A percentile compares a stretch with the other conserved stretches of the same genome.
Conservation (phyloP, 2,329 filamentous ascomycete genomes). For the Colletotrichum chlorophyti region DNA sequence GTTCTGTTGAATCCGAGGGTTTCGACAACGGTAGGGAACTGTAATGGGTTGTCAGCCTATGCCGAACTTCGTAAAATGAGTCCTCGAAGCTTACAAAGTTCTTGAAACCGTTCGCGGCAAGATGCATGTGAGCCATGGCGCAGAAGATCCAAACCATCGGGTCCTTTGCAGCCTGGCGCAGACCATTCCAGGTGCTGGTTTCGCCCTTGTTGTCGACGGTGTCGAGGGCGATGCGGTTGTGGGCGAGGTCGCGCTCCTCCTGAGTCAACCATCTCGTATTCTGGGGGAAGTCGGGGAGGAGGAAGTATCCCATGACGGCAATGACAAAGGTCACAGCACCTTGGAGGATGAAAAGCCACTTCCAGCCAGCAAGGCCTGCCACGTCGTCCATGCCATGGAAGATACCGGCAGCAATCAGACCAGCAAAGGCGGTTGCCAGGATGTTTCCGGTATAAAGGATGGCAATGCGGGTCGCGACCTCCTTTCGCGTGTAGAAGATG, state of each 20-base stretch:
- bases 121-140: constrained; percentile 57
- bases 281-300: constrained; percentile 32
- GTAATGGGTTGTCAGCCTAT: not conserved
- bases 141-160: constrained; percentile 53
- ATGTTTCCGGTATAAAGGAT: constrained; percentile 66
- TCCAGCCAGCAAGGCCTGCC: constrained; percentile 45
- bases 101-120: constrained; percentile 54
- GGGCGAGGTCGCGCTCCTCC: constrained; percentile 30
- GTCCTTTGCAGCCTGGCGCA: constrained; percentile 46
- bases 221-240: constrained; percentile 34
- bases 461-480: constrained; percentile 67
- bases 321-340: constrained; percentile 42
- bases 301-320: constrained; percentile 28
- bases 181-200: constrained; percentile 32
- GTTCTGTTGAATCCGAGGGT: constrained; percentile 54
- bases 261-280: constrained; percentile 33
- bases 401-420: constrained; percentile 69
- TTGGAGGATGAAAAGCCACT: constrained; percentile 50
- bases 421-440: constrained; percentile 72
- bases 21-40: constrained; percentile 49
- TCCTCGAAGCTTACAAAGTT: constrained; percentile 37
- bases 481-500: constrained; percentile 71
- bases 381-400: constrained; percentile 59
- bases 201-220: constrained; percentile 34
- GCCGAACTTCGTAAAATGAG: too few relatives aligned